Conservation (phyloP, 306 rosid species). For the Vachellia pachyceras region DNA sequence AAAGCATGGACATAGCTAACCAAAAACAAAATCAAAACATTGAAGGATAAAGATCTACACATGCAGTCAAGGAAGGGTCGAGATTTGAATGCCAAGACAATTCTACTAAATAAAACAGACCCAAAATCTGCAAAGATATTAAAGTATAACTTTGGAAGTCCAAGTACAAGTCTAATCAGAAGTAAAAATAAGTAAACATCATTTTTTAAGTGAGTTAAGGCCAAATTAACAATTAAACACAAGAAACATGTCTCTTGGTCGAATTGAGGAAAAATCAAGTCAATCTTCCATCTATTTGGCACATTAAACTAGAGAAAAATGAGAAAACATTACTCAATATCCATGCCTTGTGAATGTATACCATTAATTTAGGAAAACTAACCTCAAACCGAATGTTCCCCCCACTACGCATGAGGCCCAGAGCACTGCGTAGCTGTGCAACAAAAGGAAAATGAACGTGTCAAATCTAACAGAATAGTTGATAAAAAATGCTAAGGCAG, state of each 20-base stretch:
- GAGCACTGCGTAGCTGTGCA: slow-evolving; percentile 86
- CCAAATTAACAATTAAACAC: neutral
- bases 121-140: neutral
- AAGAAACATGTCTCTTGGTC: neutral
- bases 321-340: slow-evolving; percentile 24
- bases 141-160: neutral
- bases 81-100: slow-evolving; percentile 5
- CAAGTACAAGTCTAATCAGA: neutral
- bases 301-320: neutral
- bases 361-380: slow-evolving; percentile 40
- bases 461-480: slow-evolving; percentile 38
- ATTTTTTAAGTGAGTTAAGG: neutral
- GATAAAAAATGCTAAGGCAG: neutral
- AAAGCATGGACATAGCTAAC: neutral
- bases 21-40: slow-evolving; percentile 23
- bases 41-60: neutral
- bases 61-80: neutral
- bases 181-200: neutral
- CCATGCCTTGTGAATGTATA: slow-evolving; percentile 19
- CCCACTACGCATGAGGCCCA: slow-evolving; percentile 92
- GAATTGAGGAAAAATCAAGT: slow-evolving; percentile 13
- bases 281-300: slow-evolving; percentile 13
- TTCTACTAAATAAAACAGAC: slow-evolving; percentile 5
- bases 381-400: slow-evolving; percentile 91
- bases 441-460: slow-evolving; percentile 26